Percentiles rank a stretch among this genome's conserved stretches.
Conservation (phyloP, 768 basidiomycete species). For the Asterophora parasitica region DNA sequence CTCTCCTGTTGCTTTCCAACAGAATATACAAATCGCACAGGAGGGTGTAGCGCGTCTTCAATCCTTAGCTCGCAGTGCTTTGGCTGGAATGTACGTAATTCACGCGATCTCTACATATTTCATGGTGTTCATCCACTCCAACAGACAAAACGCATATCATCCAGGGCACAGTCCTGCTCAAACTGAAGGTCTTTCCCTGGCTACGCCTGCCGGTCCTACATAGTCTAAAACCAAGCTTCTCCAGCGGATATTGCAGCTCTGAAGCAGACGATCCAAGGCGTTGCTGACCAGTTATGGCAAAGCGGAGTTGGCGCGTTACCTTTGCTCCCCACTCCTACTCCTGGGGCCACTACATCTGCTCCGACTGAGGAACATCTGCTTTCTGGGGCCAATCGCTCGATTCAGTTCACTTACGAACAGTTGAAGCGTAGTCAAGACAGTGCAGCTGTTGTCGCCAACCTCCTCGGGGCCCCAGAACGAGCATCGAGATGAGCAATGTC, state of each 20-base stretch:
- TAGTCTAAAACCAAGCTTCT: not conserved
- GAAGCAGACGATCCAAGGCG: slow-evolving; percentile 42
- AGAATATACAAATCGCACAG: slow-evolving; percentile 44
- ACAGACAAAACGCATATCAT: slow-evolving; percentile 60
- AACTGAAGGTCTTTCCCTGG: slow-evolving; percentile 37
- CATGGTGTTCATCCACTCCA: not conserved
- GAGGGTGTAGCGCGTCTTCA: slow-evolving; percentile 48
- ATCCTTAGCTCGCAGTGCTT: slow-evolving; percentile 40
- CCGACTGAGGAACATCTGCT: slow-evolving; percentile 47
- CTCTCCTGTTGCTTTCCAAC: slow-evolving; percentile 59
- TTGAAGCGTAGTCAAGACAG: slow-evolving; percentile 53
- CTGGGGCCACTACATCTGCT: slow-evolving; percentile 17
- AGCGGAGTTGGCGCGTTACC: slow-evolving; percentile 69
- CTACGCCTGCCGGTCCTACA: not conserved
- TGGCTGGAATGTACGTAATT: slow-evolving; percentile 49
- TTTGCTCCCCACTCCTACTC: slow-evolving; percentile 27
- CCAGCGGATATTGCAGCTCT: slow-evolving; percentile 46
- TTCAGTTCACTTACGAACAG: slow-evolving; percentile 45
- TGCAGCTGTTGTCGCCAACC: slow-evolving; percentile 44
- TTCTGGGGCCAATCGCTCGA: slow-evolving; percentile 33
- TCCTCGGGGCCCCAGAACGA: slow-evolving; percentile 17
- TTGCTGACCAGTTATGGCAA: slow-evolving; percentile 47
- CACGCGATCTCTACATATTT: not conserved
- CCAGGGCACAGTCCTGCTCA: slow-evolving; percentile 47
- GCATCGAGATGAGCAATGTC: not conserved